Conservation (phyloP, 2,329 filamentous ascomycete species). For the Botryosphaeria dothidea region DNA sequence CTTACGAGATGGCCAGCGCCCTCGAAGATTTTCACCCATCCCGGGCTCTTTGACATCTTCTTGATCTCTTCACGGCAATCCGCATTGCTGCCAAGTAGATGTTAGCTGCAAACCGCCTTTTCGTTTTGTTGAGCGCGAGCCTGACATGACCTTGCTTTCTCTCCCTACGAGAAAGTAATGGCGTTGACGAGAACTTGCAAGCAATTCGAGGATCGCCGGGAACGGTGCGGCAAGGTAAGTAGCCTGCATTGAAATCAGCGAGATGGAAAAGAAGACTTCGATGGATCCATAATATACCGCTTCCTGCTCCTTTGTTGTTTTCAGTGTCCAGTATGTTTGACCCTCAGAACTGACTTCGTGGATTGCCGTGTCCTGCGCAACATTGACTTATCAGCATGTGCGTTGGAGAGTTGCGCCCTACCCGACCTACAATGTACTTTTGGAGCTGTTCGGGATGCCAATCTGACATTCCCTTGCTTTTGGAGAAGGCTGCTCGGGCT, state of each 20-base stretch:
- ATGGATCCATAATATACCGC: background rate
- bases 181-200: background rate
- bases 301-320: background rate
- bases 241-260: background rate
- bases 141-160: background rate
- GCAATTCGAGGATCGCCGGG: background rate
- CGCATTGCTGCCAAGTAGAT: background rate
- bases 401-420: background rate
- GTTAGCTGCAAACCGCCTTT: background rate
- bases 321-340: background rate
- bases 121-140: no score
- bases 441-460: background rate
- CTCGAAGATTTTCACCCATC: background rate
- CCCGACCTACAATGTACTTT: background rate
- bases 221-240: background rate
- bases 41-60: background rate
- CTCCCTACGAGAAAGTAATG: background rate
- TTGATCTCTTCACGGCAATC: background rate
- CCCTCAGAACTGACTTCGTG: background rate
- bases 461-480: background rate
- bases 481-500: background rate
- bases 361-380: background rate
- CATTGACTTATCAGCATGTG: background rate
- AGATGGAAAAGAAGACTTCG: background rate
- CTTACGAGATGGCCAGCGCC: background rate